phyloP scores from a whole-genome alignment of 1,284 basidiomycete genomes.

The Peniophora sp. region DNA sequence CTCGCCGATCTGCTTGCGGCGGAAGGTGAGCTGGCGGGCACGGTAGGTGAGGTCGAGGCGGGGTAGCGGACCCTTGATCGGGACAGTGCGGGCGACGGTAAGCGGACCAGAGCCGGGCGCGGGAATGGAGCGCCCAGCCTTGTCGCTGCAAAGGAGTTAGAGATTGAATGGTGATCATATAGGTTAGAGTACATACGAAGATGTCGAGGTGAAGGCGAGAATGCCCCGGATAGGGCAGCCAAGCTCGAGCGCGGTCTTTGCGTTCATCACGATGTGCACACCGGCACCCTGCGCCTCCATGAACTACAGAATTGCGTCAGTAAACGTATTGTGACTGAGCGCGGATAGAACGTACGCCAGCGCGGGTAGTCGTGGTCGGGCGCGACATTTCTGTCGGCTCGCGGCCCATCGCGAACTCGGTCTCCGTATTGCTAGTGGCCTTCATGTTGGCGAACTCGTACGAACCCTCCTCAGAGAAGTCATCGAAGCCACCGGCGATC shows the following conservation, averaged over 20 bases:
- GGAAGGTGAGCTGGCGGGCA: constrained; percentile 87
- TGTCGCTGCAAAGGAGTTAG: constrained; percentile 5
- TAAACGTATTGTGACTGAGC: constrained; percentile 36
- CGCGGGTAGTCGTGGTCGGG: constrained; percentile 91
- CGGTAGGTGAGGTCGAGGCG: constrained; percentile 84
- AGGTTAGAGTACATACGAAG: constrained; percentile 54
- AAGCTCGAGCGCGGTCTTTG: constrained; percentile 93
- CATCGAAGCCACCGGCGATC: constrained; percentile 98
- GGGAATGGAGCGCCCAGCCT: no score
- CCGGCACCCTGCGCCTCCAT: constrained; percentile 98
- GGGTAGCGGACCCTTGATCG: constrained; percentile 68
- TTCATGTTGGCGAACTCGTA: constrained; percentile 99
- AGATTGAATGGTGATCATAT: constrained; percentile 3
- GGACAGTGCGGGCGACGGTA: constrained; percentile 44
- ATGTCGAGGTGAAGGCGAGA: constrained; percentile 93
- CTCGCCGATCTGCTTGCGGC: constrained; percentile 86
- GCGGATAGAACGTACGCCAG: constrained; percentile 55
- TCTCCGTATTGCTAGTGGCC: constrained; percentile 96
- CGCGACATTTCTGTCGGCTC: constrained; percentile 99
- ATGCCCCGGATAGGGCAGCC: constrained; percentile 92
- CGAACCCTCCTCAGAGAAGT: constrained; percentile 95
- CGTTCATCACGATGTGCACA: constrained; percentile 95
- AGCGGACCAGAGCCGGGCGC: no score
- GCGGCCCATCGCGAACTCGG: constrained; percentile 96
- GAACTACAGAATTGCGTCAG: constrained; percentile 44